Base-by-base conservation (phyloP, 768 basidiomycete genomes). In the Leccinellum albellum region DNA sequence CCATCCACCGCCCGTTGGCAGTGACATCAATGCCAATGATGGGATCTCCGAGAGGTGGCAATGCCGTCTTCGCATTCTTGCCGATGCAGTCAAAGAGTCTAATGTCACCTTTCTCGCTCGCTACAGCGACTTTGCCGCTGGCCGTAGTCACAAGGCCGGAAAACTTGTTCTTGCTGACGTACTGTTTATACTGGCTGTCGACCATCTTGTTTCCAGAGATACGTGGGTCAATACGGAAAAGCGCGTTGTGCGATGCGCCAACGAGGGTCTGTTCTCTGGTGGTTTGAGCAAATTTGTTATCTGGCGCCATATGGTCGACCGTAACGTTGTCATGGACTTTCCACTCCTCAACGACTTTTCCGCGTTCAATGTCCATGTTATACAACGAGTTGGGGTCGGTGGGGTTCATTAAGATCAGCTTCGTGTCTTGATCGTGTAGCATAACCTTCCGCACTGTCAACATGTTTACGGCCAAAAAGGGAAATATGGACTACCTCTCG, bases 261-360 rank as follows among this genome's bases (percentile, higher is more conserved):
- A 98, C 86, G 54, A 99, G 79, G 3, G 97, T 99, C 71, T 97
- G 91, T 70, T 96, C 88, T 49, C 80, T 82, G 40, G 94, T 94
- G 63, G 87, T 97, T 62, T 89, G 94, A 6, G 97, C 95, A 65
- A 93, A 98, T 74, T 99, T 99, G 75, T 82, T 86, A 64, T 94
- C 87, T 5, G 97, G 95, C 2, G 95, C 84, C 69, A 98, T 90
- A 67, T 96, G 88, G 71, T 89, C 82, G 61, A 99, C 91, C 15
- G 80, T 77, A 61, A 98, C 78, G 66, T 88, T 79, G 33, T 98
- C 93, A 69, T 94, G 88, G n/a, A 99, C 86, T 70, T 94, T 96
- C 94, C 94, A 98, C 71, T 99, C 97, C 70, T 99, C 97, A 21
- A 98, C 93, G 28, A 99, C 86, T 74, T 97, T 96, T 44, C 93